Evolutionary conservation across 768 basidiomycete species (phyloP), one percentile per base, ranked within the genome.

Genomic region (Leccinum uliginosum): DNA sequence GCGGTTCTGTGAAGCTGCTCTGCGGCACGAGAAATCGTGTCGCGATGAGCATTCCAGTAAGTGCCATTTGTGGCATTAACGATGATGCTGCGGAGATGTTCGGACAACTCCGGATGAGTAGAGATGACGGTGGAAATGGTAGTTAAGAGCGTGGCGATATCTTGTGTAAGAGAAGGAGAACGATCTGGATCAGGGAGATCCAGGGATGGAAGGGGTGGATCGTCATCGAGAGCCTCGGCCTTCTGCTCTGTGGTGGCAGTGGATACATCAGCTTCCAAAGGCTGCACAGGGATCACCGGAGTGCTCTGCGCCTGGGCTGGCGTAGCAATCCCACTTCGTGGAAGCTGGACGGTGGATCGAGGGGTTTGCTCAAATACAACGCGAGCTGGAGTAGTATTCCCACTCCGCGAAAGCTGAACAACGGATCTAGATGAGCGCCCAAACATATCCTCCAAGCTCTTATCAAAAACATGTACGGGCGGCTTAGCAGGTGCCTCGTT

Each of bases 21-120:
- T 4, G 83, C 84, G 19, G 83, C 81, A 21, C 81, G 80, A 8
- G 83, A 78, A 45, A 89, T 69, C 3, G 80, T 73, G 9, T 81
- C 80, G 49, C 85, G 81, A 63, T 89, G 86, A 27, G 77, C 69
- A 34, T 74, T 69, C 88, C 87, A 92, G 66, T 92, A 91, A 9
- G 79, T 75, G 23, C 88, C 89, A 51, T 75, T 81, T 6, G 78
- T 75, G 4, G 85, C 75, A 61, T 91, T 88, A 50, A 74, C 74
- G 46, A 83, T 67, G 32, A 92, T 80, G 65, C 81, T 84, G 55
- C 82, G 84, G 55, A 92, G 67, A 45, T 79, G 80, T 54, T 87
- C 84, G 3, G 85, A 80, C 11, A 92, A 69, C 59, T 92, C 88
- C 4, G 90, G 90, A 62, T 91, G 87, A 6, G 81, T 69, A 0